Conservation (phyloP, 1,139 yeast genomes). For the Meyerozyma elateridarum region DNA sequence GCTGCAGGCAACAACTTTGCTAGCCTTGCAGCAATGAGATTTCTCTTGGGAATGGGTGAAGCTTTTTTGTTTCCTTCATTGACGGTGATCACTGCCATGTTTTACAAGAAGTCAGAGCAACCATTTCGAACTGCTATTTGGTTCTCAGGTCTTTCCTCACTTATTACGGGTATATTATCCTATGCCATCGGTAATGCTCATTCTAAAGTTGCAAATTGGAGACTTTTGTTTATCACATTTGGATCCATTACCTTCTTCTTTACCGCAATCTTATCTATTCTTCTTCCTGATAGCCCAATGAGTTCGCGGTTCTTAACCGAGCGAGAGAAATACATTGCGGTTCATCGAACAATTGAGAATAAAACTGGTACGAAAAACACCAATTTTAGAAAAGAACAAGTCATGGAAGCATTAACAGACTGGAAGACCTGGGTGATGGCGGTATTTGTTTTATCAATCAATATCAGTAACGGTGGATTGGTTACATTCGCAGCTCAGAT, state of each 20-base stretch:
- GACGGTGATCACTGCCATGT: constrained; percentile 12
- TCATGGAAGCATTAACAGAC: constrained; percentile 9
- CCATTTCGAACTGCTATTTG: constrained; percentile 2
- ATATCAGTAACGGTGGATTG: constrained; percentile 9
- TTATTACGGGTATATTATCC: constrained; percentile 14
- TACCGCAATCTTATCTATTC: constrained; percentile 9
- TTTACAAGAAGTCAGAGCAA: constrained; percentile 8
- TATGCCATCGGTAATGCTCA: constrained; percentile 13
- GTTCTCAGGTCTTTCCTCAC: constrained; percentile 16
- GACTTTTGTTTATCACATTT: constrained; percentile 13
- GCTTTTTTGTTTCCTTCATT: constrained; percentile 12
- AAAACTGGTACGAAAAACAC: constrained; percentile 9
- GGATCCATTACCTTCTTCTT: constrained; percentile 12
- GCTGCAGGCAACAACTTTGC: constrained; percentile 26
- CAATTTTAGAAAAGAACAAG: constrained; percentile 8
- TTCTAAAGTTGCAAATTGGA: constrained; percentile 13
- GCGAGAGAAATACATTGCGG: constrained; percentile 13
- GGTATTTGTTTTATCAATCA: constrained; percentile 6
- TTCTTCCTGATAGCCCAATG: constrained; percentile 16
- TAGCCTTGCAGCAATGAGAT: constrained; percentile 29
- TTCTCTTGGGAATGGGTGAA: constrained; percentile 26
- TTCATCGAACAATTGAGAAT: constrained; percentile 7
- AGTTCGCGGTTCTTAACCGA: constrained; percentile 22
- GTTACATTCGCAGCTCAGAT: constrained; percentile 11
- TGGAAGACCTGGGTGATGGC: constrained; percentile 9